Evolutionary conservation across 768 basidiomycete genomes (phyloP), one percentile per base, ranked within the genome.

Genomic region (Jaapia argillacea): DNA sequence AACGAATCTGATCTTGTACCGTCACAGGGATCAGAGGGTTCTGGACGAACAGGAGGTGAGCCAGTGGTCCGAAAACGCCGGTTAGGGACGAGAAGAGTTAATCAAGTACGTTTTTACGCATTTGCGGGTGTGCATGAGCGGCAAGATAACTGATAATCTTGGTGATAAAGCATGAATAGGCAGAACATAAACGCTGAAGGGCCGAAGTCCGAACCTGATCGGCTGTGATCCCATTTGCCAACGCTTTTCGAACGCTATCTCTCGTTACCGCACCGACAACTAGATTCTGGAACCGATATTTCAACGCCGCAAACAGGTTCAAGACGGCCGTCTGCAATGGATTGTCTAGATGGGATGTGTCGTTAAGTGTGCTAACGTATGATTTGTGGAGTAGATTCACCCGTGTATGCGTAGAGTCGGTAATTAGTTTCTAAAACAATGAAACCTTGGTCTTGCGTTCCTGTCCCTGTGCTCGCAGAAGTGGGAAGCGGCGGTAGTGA

Each of bases 371-470:
- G n/a, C n/a, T n/a, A n/a, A n/a, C n/a, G n/a, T n/a, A n/a, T 42
- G 35, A 45, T 41, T 24, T 36, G 10, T 40, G n/a, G 21, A 24
- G 21, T 20, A 14, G 24, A 45, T 66, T 41, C 60, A 92, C 92
- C 85, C 26, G 96, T 99, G 62, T 99, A 99, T 4, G 96, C 96
- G 59, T 98, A 99, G 49, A 99, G 67, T 51, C 92, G 85, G 67
- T 97, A 98, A 67, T 99, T 98, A 16, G 96, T 98, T 68, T 99
- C 96, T 35, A 99, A 72, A 51, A 98, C 81, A 52, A 98, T 84
- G 68, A 96, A 98, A 12, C 93, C 90, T 60, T 94, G 79, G 56
- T 71, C 64, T 51, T 80, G 70, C 24, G 74, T 72, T 36, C 74
- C 75, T 39, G 70, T 69, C 24, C 71, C 71, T 7, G 77, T 68